Conservation (phyloP, 2,329 filamentous ascomycete species). For the Zymoseptoria crescenta region DNA sequence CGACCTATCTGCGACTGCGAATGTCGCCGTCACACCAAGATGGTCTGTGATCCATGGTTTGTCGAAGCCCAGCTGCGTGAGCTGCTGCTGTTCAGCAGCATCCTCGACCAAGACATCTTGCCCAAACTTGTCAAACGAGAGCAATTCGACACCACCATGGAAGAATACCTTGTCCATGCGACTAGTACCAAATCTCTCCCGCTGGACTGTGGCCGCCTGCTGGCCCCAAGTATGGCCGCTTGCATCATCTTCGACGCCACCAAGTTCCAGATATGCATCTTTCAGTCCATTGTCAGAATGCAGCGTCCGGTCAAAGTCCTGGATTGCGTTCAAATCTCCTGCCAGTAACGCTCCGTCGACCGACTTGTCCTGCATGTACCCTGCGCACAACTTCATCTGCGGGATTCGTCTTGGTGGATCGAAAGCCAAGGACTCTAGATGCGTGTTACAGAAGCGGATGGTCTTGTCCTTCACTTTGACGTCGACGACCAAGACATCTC, state of each 20-base stretch:
- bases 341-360: slow-evolving; percentile 41
- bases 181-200: slow-evolving; percentile 41
- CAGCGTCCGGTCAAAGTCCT: slow-evolving; percentile 45
- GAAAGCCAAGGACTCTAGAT: slow-evolving; percentile 48
- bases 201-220: slow-evolving; percentile 38
- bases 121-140: slow-evolving; percentile 43
- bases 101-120: slow-evolving; percentile 38
- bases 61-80: slow-evolving; percentile 31
- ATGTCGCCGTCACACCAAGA: slow-evolving; percentile 36
- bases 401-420: slow-evolving; percentile 43
- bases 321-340: slow-evolving; percentile 53
- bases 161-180: slow-evolving; percentile 50
- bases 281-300: slow-evolving; percentile 43
- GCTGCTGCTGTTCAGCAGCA: slow-evolving; percentile 24
- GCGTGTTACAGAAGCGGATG: slow-evolving; percentile 48
- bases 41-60: slow-evolving; percentile 46
- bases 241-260: slow-evolving; percentile 44
- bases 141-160: slow-evolving; percentile 32
- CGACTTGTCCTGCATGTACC: slow-evolving; percentile 34
- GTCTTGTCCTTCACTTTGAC: slow-evolving; percentile 28
- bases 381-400: slow-evolving; percentile 41
- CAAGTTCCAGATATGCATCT: slow-evolving; percentile 47
- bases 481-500: slow-evolving; percentile 52
- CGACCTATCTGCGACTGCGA: slow-evolving; percentile 1
- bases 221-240: slow-evolving; percentile 53